phyloP scores from a whole-genome alignment of 495 filamentous ascomycete species.

The Lepraria neglecta region DNA sequence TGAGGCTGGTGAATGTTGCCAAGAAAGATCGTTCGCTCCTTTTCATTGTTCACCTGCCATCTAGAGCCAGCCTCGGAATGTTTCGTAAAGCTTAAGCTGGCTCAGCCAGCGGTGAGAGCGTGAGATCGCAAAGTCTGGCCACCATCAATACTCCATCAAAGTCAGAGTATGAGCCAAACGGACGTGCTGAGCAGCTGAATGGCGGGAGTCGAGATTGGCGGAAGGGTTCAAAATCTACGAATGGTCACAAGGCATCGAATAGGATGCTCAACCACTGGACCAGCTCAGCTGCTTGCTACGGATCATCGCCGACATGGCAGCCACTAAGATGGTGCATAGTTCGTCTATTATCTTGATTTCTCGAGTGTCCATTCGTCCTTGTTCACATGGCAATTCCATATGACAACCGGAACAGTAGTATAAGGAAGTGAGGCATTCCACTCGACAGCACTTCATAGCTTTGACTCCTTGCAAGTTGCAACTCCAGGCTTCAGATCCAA shows the following conservation, averaged over 20 bases:
- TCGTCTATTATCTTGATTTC: conserved; percentile 4
- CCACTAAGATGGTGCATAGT: conserved; percentile 7
- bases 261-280: conserved; percentile 13
- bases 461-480: conserved; percentile 6
- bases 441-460: conserved; percentile 16
- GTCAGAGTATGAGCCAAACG: neutral
- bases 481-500: neutral
- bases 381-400: conserved; percentile 20
- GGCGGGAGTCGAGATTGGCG: conserved; percentile 13
- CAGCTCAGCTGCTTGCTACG: conserved; percentile 21
- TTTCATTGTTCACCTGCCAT: neutral
- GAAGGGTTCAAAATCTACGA: conserved; percentile 6
- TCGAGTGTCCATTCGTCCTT: conserved; percentile 3
- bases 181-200: conserved; percentile 12
- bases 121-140: neutral
- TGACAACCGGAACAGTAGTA: conserved; percentile 13
- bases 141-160: conserved; percentile 1
- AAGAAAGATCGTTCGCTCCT: neutral
- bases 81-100: neutral
- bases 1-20: neutral
- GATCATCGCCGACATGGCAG: conserved; percentile 19
- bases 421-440: conserved; percentile 11
- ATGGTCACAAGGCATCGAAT: conserved; percentile 20
- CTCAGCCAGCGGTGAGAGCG: conserved; percentile 1
- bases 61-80: neutral